A percentile compares a stretch with the other conserved stretches of the same genome.
Conservation (phyloP, 2,329 filamentous ascomycete species). For the Colletotrichum phormii region DNA sequence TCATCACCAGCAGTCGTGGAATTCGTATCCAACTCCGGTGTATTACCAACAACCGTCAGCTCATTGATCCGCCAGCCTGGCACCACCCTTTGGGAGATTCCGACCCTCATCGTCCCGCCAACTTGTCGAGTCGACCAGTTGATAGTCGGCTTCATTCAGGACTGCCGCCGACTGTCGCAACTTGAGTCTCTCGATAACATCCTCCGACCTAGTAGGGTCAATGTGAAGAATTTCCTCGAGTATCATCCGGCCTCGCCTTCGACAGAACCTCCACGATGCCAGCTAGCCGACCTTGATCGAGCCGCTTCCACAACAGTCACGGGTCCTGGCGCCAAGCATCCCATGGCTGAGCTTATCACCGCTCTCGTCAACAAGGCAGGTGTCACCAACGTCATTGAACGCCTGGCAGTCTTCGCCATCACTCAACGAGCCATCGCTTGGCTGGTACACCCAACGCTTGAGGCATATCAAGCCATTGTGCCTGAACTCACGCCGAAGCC, state of each 20-base stretch:
- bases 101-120: slow-evolving; percentile 45
- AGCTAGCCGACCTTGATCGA: slow-evolving; percentile 36
- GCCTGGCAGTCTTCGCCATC: slow-evolving; percentile 47
- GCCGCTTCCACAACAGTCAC: slow-evolving; percentile 21
- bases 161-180: slow-evolving; percentile 48
- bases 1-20: slow-evolving; percentile 39
- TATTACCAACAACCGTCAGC: slow-evolving; percentile 46
- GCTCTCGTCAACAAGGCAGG: slow-evolving; percentile 45
- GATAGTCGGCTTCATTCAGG: slow-evolving; percentile 49
- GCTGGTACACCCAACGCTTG: slow-evolving; percentile 47
- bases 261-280: slow-evolving; percentile 26
- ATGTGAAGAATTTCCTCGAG: slow-evolving; percentile 48
- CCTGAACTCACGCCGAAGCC: slow-evolving; percentile 42
- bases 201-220: slow-evolving; percentile 47
- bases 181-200: slow-evolving; percentile 43
- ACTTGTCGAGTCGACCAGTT: slow-evolving; percentile 49
- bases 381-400: slow-evolving; percentile 45
- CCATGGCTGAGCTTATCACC: slow-evolving; percentile 45
- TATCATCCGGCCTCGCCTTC: slow-evolving; percentile 40
- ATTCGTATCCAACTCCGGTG: slow-evolving; percentile 36
- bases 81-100: slow-evolving; percentile 46
- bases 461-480: slow-evolving; percentile 42
- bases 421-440: slow-evolving; percentile 45
- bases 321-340: slow-evolving; percentile 36
- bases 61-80: slow-evolving; percentile 43